These are phyloP conservation scores for Nannochloropsis gaditana DNA, from an alignment of 108 stramenopile species.

Conservation along the genomic window DNA sequence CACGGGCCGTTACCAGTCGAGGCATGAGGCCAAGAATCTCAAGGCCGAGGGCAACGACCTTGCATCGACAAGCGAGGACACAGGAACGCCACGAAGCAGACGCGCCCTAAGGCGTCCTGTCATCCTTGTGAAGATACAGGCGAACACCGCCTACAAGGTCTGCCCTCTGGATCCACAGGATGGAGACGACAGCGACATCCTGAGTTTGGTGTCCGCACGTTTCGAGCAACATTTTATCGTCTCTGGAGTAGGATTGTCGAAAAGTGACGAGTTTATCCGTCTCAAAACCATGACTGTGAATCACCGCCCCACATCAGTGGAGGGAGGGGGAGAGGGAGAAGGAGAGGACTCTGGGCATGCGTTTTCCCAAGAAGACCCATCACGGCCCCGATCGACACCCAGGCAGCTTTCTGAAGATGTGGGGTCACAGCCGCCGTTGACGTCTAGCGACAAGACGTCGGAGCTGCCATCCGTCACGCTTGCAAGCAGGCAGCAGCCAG, in stretches of 20 bases:
- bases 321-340: too few species aligned
- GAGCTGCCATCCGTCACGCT: too few species aligned
- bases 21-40: background rate
- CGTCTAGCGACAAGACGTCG: too few species aligned
- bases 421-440: too few species aligned
- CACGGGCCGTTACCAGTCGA: too few species aligned
- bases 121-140: conserved; percentile 9
- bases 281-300: background rate
- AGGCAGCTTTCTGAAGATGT: too few species aligned
- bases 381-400: too few species aligned
- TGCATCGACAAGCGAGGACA: background rate
- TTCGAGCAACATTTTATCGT: conserved; percentile 15
- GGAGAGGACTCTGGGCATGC: too few species aligned
- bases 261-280: conserved; percentile 17
- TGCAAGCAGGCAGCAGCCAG: background rate
- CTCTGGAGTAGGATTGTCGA: background rate
- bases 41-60: background rate
- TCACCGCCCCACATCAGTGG: too few species aligned
- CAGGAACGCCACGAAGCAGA: too few species aligned
- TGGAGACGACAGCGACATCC: background rate
- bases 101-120: background rate
- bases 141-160: background rate
- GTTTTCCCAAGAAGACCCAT: too few species aligned
- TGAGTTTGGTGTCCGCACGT: background rate
- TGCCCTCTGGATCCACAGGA: conserved; percentile 19